phyloP scores from a whole-genome alignment of 768 basidiomycete species.

The Cystobasidium onofrii region DNA sequence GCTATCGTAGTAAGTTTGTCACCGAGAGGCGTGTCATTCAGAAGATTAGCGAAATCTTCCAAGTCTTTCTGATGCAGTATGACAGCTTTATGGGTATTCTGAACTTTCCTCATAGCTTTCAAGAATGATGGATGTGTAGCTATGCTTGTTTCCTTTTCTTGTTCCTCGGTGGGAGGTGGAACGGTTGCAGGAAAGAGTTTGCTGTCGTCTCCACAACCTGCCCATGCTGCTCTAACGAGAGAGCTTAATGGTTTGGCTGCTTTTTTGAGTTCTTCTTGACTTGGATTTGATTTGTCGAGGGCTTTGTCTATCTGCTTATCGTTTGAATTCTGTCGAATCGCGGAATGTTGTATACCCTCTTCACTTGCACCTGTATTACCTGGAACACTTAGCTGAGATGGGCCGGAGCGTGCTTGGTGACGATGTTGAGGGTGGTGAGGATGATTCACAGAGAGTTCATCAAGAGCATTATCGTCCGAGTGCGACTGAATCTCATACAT shows the following conservation, averaged over 20 bases:
- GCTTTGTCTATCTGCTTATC: too few species aligned
- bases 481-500: not conserved
- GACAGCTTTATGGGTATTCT: not conserved
- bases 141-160: not conserved
- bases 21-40: not conserved
- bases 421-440: not conserved
- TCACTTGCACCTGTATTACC: not conserved
- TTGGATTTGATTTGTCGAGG: not conserved
- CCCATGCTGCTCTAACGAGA: not conserved
- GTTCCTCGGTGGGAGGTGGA: not conserved
- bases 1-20: not conserved
- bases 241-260: not conserved
- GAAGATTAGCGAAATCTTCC: not conserved
- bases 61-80: not conserved
- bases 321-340: too few species aligned
- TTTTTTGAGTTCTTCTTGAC: not conserved
- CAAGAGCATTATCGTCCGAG: not conserved
- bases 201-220: not conserved
- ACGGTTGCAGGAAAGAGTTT: not conserved
- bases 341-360: too few species aligned
- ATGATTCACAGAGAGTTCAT: not conserved
- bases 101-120: not conserved
- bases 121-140: slow-evolving; percentile 3
- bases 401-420: not conserved
- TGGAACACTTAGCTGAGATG: not conserved